Percentiles rank a stretch among this genome's conserved stretches.
Evolutionary conservation across 148 eudicot species (phyloP).

Genomic region (Rhododendron williamsianum): DNA sequence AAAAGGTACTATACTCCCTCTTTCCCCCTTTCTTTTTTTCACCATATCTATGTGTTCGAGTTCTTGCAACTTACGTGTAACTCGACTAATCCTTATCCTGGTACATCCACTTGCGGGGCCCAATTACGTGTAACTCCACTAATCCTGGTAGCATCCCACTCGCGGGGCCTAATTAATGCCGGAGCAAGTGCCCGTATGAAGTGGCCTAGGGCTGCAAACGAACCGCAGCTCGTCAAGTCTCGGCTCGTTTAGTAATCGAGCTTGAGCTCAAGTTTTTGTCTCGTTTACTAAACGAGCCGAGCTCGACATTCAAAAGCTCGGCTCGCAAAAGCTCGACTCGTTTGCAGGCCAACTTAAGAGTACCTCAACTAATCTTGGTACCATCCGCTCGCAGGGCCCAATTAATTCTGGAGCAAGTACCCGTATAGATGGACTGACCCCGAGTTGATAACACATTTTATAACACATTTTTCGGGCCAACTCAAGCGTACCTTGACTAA

Average conservation of each 20-base stretch:
- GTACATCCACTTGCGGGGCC: too few relatives aligned
- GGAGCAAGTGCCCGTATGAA: background rate
- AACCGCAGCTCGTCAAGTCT: too few relatives aligned
- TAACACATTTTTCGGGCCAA: background rate
- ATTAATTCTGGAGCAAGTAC: background rate
- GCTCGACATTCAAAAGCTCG: too few relatives aligned
- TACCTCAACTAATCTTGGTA: background rate
- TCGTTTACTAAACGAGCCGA: too few relatives aligned
- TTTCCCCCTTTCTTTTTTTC: background rate
- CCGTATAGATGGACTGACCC: background rate
- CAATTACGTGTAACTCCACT: too few relatives aligned
- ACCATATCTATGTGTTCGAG: background rate
- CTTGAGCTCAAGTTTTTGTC: too few relatives aligned
- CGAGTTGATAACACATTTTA: background rate
- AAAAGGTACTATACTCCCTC: constrained; percentile 37
- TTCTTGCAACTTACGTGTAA: background rate
- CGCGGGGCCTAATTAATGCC: background rate
- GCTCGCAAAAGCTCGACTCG: too few relatives aligned
- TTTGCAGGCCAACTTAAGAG: background rate
- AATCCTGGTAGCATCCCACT: too few relatives aligned
- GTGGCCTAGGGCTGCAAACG: background rate
- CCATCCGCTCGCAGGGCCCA: background rate
- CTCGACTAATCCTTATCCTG: background rate
- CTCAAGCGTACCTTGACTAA: too few relatives aligned
- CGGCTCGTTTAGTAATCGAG: background rate